phyloP scores from a whole-genome alignment of 169 alveolate genomes.

The Eimeria maxima region DNA sequence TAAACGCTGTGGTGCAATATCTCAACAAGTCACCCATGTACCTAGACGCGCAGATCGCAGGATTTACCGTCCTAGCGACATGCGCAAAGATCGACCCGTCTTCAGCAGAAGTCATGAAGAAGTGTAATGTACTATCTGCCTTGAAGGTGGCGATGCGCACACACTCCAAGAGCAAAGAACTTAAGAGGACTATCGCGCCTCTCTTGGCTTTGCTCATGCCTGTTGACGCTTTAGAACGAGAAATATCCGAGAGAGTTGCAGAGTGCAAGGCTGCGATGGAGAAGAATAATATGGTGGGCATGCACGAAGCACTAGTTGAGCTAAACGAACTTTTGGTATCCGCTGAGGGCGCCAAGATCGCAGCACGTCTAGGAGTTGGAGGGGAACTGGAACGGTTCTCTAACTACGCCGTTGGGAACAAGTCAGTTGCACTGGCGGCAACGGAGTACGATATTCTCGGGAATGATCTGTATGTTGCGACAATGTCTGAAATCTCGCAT shows the following conservation, averaged over 20 bases:
- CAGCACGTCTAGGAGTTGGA: conserved; percentile 83
- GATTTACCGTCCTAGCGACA: conserved; percentile 89
- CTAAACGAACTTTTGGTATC: conserved; percentile 87
- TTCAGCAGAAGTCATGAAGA: conserved; percentile 86
- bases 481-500: conserved; percentile 81
- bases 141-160: conserved; percentile 92
- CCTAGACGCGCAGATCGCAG: conserved; percentile 91
- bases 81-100: conserved; percentile 89
- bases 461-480: conserved; percentile 79
- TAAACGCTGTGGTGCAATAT: conserved; percentile 90
- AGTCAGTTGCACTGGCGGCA: conserved; percentile 56
- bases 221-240: conserved; percentile 92
- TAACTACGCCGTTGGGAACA: conserved; percentile 44
- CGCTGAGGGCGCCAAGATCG: conserved; percentile 87
- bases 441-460: conserved; percentile 82
- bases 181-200: conserved; percentile 92
- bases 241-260: conserved; percentile 90
- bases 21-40: conserved; percentile 93
- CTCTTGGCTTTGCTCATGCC: conserved; percentile 94
- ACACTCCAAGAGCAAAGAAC: conserved; percentile 91
- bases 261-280: conserved; percentile 88
- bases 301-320: conserved; percentile 85
- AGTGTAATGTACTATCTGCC: conserved; percentile 81
- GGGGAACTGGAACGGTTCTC: conserved; percentile 51
- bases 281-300: conserved; percentile 78